Conservation (phyloP, 345 rosid genomes). For the Pistacia vera region DNA sequence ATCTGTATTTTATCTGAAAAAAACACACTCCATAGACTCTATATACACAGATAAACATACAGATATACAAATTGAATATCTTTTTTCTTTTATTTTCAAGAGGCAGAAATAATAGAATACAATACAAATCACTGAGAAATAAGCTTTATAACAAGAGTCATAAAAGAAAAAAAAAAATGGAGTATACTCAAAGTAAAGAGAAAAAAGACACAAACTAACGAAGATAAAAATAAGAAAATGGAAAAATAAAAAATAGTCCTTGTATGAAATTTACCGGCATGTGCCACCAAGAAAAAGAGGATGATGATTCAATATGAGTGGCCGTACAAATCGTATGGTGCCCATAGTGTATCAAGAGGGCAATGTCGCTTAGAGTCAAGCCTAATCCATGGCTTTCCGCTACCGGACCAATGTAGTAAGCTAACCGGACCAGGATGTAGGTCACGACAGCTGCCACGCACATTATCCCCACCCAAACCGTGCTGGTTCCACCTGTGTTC, state of each 20-base stretch:
- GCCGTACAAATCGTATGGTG: slow-evolving; percentile 81
- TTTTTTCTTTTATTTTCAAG: slow-evolving; percentile 23
- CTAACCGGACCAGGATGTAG: slow-evolving; percentile 93
- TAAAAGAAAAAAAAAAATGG: slow-evolving; percentile 10
- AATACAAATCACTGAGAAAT: slow-evolving; percentile 40
- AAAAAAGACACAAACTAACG: slow-evolving; percentile 1
- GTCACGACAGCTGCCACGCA: slow-evolving; percentile 88
- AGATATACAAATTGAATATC: slow-evolving; percentile 20
- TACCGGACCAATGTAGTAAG: slow-evolving; percentile 96
- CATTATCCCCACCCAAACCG: slow-evolving; percentile 93
- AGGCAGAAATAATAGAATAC: slow-evolving; percentile 25
- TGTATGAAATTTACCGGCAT: slow-evolving; percentile 33
- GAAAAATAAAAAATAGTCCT: slow-evolving; percentile 4
- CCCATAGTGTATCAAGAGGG: slow-evolving; percentile 87
- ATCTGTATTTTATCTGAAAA: not conserved
- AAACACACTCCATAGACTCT: not conserved
- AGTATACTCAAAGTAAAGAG: slow-evolving; percentile 11
- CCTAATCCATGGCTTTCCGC: slow-evolving; percentile 97
- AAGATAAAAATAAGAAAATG: not conserved
- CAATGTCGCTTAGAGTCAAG: slow-evolving; percentile 79
- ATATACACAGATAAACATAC: not conserved
- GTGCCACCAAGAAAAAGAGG: slow-evolving; percentile 2
- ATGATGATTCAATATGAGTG: slow-evolving; percentile 39
- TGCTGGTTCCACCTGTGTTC: slow-evolving; percentile 99
- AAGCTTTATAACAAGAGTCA: slow-evolving; percentile 16